Evolutionary conservation across 495 filamentous ascomycete genomes (phyloP), one percentile per base, ranked within the genome.

Genomic region (Acidiella bohemica): DNA sequence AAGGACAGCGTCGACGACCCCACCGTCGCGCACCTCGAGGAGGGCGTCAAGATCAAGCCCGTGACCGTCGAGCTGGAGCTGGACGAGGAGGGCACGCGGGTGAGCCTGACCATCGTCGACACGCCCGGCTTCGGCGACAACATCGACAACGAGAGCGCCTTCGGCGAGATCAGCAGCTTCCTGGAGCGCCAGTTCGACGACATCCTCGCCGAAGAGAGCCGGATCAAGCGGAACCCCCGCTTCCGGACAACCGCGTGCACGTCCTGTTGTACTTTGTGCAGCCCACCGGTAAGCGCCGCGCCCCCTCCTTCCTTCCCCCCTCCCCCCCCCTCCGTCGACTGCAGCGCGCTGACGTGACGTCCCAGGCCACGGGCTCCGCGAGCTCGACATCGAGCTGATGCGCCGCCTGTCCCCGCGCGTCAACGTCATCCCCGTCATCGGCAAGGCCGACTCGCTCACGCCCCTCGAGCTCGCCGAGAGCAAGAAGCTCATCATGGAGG

Each of bases 401-500:
- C 94, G 85, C 75, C 90, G 90, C 57, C 79, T 97, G 25, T 93
- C 90, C 5, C 90, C 90, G 22, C 84, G 92, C 59, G 90, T 94
- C 55, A 97, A 97, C 64, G 92, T 97, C 38, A 96, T 97, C 51
- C 90, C 90, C 50, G 90, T 97, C 42, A 93, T 97, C 57, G 90
- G 90, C 58, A 94, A 95, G 61, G 90, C 90, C 56, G 90, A 97
- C 58, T 87, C 90, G 20, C 80, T 97, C 41, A 97, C 90, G 33
- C 92, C 92, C 32, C 80, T 82, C 36, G 90, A 97, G 65, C 76
- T 96, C 39, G 90, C 90, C 40, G 92, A 97, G 62, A 95, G 88
- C 27, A 97, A 97, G 75, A 96, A 95, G 69, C 71, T 97, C 36
- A 86, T 97, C 54, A 97, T 97, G 92, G 90, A 97, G 67, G 90